Base-by-base conservation (phyloP, 805 yeast species). In the Priceomyces melissophilus region DNA sequence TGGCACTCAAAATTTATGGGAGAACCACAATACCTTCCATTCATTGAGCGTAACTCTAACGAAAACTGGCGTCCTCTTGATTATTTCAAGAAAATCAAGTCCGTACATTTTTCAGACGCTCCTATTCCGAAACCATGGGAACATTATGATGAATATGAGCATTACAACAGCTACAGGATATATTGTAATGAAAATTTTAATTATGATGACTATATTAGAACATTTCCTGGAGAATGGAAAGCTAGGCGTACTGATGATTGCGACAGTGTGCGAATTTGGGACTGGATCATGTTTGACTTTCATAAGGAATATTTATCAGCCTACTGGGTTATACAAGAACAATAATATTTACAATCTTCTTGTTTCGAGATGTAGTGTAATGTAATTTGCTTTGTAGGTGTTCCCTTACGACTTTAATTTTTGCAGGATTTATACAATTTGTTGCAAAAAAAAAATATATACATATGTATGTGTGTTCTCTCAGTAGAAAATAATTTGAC, bases 101-200 rank as follows among this genome's bases (percentile, higher is more conserved):
- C 78, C 40, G 55, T 81, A 23, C 89, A 83, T 54, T 83, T 77
- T 55, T 76, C 84, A 3, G 89, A 83, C 52, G 70, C 73, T 28
- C 88, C 88, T 4, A 57, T 81, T 5, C 78, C 81, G 0, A 82
- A 83, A 52, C 88, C 87, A 3, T 82, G 88, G 88, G 53, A 52
- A 31, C 30, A 45, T 3, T 57, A 59, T 35, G 48, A 55, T 37
- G 47, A 54, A 30, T 23, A 27, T 9, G 56, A 42, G 8, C 50
- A 53, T 27, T 63, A 63, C 41, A 59, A 57, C 38, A 23, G 42
- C n/a, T 47, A 46, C 34, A 56, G 58, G 42, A 55, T 60, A 2
- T 47, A 55, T 30, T 65, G 72, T 41, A n/a, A 25, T 32, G 41
- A 41, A 2, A 39, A 53, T 14, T 39, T 30, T 2, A 32, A 35